Base-by-base conservation (phyloP, 306 rosid genomes). In the Acacia crassicarpa region DNA sequence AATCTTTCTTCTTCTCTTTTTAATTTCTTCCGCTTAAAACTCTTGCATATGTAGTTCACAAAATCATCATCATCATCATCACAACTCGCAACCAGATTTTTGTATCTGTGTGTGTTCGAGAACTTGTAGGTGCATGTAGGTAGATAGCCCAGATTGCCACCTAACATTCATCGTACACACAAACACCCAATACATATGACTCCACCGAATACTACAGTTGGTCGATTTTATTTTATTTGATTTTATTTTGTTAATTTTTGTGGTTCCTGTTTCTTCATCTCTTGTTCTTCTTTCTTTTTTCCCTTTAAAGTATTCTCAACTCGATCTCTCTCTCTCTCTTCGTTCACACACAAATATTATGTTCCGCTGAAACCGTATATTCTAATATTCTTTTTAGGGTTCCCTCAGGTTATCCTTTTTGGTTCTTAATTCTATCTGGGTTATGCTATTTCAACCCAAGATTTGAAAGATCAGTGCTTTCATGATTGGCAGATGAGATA, bases 321-420 rank as follows among this genome's bases (percentile, higher is more conserved):
- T 49, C 30, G 15, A 23, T 48, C 43, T 59, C 20, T 56, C 5
- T 51, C 14, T n/a, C 4, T 23, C 19, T n/a, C n/a, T 61, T 13
- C 1, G 54, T 48, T 48, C 54, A 48, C 54, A 48, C 54, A 38
- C 49, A 33, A 30, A 67, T 54, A 8, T 17, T 8, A 3, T 17
- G 11, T 33, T 68, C 25, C 27, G 17, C 63, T 27, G 71, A 63
- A 78, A 85, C 58, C 74, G 87, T 56, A 85, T 84, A 84, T 88
- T 86, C 84, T 9, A 14, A 48, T 48, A 48, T 48, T 48, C 53
- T 48, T 80, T 45, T 77, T 88, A 90, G 94, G 94, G 90, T 82
- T 90, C 81, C 82, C 9, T 70, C 46, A 38, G 17, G 38, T 20
- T 53, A 9, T 49, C 41, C 41, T 32, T 14, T 63, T 32, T 27